phyloP scores from a whole-genome alignment of 306 rosid species.

The Prunus padus region DNA sequence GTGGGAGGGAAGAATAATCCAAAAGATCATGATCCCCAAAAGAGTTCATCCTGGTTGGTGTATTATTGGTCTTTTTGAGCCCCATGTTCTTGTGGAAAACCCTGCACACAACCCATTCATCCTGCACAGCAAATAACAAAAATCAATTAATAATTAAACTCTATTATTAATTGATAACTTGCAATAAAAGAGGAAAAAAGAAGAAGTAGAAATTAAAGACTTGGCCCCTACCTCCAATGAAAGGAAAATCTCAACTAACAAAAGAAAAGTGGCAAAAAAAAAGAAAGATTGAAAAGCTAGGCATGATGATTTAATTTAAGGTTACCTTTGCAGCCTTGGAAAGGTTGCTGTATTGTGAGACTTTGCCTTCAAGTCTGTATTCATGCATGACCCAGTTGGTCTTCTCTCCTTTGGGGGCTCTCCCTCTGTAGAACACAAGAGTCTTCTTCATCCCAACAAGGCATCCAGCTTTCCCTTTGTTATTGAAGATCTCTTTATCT shows the following conservation, averaged over 20 bases:
- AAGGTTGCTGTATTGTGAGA: constrained; percentile 32
- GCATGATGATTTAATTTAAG: constrained; percentile 13
- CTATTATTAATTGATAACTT: constrained; percentile 3
- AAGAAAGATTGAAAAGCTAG: constrained; percentile 8
- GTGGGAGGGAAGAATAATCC: constrained; percentile 69
- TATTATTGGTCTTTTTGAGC: constrained; percentile 27
- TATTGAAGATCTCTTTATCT: constrained; percentile 67
- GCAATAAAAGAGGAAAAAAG: constrained; percentile 18
- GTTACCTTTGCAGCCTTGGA: constrained; percentile 55
- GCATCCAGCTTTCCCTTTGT: constrained; percentile 34
- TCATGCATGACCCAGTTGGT: constrained; percentile 99
- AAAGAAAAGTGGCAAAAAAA: constrained; percentile 24
- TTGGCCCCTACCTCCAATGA: constrained; percentile 25
- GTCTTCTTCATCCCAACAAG: constrained; percentile 98
- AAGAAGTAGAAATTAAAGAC: neutral
- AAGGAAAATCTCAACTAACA: constrained; percentile 50
- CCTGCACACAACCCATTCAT: constrained; percentile 89
- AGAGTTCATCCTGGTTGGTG: constrained; percentile 43
- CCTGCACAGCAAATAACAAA: constrained; percentile 35
- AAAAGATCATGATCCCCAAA: constrained; percentile 40
- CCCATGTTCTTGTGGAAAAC: constrained; percentile 76
- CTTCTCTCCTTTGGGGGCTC: constrained; percentile 95
- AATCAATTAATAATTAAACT: neutral
- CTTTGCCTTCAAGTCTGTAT: constrained; percentile 72
- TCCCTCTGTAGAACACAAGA: constrained; percentile 83